Evolutionary conservation across 225 moss, liverwort and hornwort species (phyloP), one percentile per base, ranked within the genome.

Genomic region (Polytrichum commune): DNA sequence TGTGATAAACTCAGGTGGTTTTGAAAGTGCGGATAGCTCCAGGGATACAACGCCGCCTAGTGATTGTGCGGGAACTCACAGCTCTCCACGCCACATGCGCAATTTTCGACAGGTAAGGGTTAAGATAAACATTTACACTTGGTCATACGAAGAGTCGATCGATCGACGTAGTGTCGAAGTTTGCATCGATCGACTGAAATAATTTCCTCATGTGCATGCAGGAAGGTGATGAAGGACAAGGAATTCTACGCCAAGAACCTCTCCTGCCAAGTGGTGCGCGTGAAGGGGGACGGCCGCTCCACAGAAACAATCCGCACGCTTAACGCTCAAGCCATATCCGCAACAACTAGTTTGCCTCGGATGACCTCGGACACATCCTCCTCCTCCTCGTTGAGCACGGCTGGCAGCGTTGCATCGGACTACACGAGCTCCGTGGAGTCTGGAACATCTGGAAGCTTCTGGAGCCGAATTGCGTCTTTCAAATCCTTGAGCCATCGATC

Each of bases 21-120:
- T 69, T 86, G 6, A 70, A 67, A 53, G 82, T 86, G 66, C 63
- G 73, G 18, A 75, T 86, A 68, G 72, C 80, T 5, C 82, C 77
- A 3, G 82, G 82, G 27, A 72, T 77, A 18, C 55, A 75, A 24
- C 27, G 60, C 5, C 72, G 75, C 25, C 63, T 62, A 23, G 83
- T 80, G 5, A 71, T 86, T 27, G 86, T 86, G 78, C 73, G 68
- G 57, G 80, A 86, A 77, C 62, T 86, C 18, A 63, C 23, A 71
- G 62, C 62, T 60, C 75, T 86, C 10, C 69, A 72, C 61, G 80
- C 86, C 28, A 83, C 77, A 2, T 76, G 80, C 33, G 86, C 80
- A 16, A 73, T 86, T 55, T 86, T 86, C 27, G 86, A 83, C 70
- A 83, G 80, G 86, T 86, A 16, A 46, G 46, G 13, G 46, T 46